Evolutionary conservation across 805 yeast genomes (phyloP), one percentile per base, ranked within the genome.

Genomic region (Pichia manshurica): DNA sequence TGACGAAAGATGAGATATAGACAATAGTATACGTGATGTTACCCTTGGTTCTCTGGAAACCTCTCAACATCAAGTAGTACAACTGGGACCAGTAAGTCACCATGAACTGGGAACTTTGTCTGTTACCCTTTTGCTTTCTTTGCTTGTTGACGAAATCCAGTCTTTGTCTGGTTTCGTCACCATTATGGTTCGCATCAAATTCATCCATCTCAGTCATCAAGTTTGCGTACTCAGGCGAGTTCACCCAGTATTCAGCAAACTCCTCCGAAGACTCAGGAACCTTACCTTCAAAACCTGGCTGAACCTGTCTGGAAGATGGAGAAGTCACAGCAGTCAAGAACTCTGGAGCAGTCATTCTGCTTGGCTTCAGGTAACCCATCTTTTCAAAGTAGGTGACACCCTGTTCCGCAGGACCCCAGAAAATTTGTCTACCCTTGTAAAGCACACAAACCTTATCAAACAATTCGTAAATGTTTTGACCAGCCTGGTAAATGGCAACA

Each of bases 181-280:
- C 61, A 43, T 65, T 66, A 35, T 66, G 47, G 2, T 42, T 16
- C 9, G 64, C 55, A 49, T 66, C 62, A 12, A 67, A 65, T 46
- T 61, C 74, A 2, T 67, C 67, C 20, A 73, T 69, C 43, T 42
- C 39, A 63, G 56, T 45, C 48, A 68, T 54, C 32, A 67, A 65
- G 15, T 51, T 54, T 22, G 74, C 62, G 67, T 71, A 77, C 52
- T 81, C 81, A 3, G 77, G 74, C 3, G 87, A 81, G 20, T 68
- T 65, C 58, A 38, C 61, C 91, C 90, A 84, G 54, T 71, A 70
- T 7, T 60, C 62, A 50, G 73, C 77, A 71, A 84, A 83, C 56
- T 84, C 87, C 22, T 67, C 71, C 0, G 88, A 77, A 9, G 82
- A 77, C 20, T 66, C 65, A 5, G 93, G 93, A 20, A 82, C 81